These are phyloP conservation scores for Nemania abortiva DNA, from an alignment of 2,329 filamentous ascomycete genomes.

Conservation along the genomic window DNA sequence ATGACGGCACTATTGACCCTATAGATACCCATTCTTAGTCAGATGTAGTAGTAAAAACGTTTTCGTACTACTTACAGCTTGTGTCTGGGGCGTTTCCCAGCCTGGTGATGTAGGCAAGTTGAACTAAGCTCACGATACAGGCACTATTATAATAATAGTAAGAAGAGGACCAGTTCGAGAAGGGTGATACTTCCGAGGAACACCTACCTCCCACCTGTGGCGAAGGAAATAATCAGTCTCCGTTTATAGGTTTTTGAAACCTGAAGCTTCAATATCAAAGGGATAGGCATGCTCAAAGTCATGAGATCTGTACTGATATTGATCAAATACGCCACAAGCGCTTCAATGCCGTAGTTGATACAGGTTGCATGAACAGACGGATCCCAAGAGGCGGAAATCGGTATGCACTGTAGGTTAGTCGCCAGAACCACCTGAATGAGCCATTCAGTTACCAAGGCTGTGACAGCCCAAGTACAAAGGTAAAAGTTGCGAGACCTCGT, in stretches of 20 bases:
- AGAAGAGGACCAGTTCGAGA: not conserved
- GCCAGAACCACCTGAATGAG: not conserved
- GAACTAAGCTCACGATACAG: constrained; percentile 39
- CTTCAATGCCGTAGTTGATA: constrained; percentile 30
- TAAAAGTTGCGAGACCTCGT: not conserved
- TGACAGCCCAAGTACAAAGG: constrained; percentile 9
- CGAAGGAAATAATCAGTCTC: constrained; percentile 33
- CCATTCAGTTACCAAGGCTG: not conserved
- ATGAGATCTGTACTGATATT: constrained; percentile 36
- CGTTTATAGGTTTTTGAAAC: constrained; percentile 22
- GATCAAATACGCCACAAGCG: constrained; percentile 28
- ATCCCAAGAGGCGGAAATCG: constrained; percentile 36
- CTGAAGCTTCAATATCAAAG: constrained; percentile 31
- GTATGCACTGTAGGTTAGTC: constrained; percentile 38
- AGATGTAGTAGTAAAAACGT: not conserved
- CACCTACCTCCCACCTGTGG: constrained; percentile 31
- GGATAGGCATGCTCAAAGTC: constrained; percentile 34
- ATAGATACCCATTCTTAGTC: not conserved
- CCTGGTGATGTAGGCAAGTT: constrained; percentile 29
- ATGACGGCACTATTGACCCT: not conserved
- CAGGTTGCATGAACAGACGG: constrained; percentile 19
- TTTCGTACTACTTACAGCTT: constrained; percentile 34
- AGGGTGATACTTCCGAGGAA: not conserved
- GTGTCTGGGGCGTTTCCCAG: constrained; percentile 35
- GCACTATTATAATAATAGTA: constrained; percentile 11